A percentile compares a stretch with the other conserved stretches of the same genome.
phyloP scores from a whole-genome alignment of 306 rosid species.

The Medicago ruthenica region DNA sequence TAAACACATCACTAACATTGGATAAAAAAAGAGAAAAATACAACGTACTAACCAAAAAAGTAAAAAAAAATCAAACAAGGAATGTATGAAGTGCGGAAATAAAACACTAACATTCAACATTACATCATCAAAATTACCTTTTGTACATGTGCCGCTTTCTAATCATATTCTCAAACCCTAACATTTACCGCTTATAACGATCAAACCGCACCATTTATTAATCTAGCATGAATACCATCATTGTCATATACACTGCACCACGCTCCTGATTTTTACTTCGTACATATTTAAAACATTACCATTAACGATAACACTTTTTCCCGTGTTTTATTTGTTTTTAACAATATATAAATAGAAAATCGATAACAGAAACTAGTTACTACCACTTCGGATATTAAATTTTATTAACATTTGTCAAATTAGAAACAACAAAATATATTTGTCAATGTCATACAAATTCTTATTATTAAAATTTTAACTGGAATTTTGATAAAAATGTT shows the following conservation, averaged over 20 bases:
- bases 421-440: background rate
- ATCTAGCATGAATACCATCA: background rate
- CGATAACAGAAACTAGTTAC: background rate
- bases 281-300: background rate
- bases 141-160: background rate
- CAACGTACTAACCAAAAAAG: background rate
- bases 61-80: background rate
- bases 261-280: background rate
- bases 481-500: background rate
- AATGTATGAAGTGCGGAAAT: background rate
- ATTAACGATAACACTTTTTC: background rate
- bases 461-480: background rate
- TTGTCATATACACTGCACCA: background rate
- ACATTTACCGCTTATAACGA: background rate
- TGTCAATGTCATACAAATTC: background rate
- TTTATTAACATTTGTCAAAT: background rate
- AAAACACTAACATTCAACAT: background rate
- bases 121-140: background rate
- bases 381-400: background rate
- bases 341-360: background rate
- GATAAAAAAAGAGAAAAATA: background rate
- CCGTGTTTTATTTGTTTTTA: background rate
- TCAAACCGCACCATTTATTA: background rate
- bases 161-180: background rate
- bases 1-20: background rate